Percentiles rank a stretch among this genome's conserved stretches.
These are phyloP conservation scores for Pouteria campechiana DNA, from an alignment of 179 eudicot species.

Conservation along the genomic window DNA sequence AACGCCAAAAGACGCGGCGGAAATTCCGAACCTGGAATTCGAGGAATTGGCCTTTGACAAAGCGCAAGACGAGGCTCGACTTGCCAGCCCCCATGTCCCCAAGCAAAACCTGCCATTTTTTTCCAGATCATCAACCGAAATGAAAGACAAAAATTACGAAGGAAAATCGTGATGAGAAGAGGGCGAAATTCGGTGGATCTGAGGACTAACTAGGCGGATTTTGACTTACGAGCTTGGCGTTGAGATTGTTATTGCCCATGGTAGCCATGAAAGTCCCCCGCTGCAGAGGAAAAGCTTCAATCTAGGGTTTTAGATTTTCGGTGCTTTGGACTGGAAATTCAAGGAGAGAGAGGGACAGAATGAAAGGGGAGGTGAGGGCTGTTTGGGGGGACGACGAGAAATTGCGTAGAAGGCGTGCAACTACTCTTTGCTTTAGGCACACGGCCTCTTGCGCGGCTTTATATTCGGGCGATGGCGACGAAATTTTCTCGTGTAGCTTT, in stretches of 20 bases:
- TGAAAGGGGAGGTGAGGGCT: too few relatives aligned
- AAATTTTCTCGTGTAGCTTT: too few relatives aligned
- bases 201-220: not conserved
- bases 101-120: conserved; percentile 51
- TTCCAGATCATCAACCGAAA: not conserved
- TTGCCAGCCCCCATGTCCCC: conserved; percentile 98
- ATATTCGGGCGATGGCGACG: too few relatives aligned
- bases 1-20: not conserved
- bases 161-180: not conserved
- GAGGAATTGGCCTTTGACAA: conserved; percentile 89
- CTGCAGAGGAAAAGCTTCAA: not conserved
- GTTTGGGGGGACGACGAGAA: too few relatives aligned
- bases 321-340: too few relatives aligned
- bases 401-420: too few relatives aligned
- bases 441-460: too few relatives aligned
- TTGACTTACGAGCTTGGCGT: conserved; percentile 54
- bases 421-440: too few relatives aligned
- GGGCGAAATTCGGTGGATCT: not conserved
- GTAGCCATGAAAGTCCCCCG: conserved; percentile 45
- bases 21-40: conserved; percentile 60
- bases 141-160: not conserved
- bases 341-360: too few relatives aligned
- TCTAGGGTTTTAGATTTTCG: too few relatives aligned
- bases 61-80: conserved; percentile 84
- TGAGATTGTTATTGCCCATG: conserved; percentile 66